Evolutionary conservation across 345 rosid genomes (phyloP), one percentile per base, ranked within the genome.

Genomic region (Murraya paniculata): DNA sequence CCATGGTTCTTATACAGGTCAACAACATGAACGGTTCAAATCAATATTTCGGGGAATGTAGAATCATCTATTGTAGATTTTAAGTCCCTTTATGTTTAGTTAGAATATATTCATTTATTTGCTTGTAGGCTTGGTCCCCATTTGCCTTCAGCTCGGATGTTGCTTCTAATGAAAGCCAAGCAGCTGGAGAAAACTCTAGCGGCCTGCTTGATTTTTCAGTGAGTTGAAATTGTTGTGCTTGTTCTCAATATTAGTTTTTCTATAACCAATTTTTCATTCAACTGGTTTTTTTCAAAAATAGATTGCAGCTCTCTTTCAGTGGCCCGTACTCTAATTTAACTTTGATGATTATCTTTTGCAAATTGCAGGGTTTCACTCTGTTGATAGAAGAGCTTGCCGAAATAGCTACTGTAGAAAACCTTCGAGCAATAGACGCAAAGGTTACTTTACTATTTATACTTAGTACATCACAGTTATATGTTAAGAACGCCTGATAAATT

Each of bases 41-140:
- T 39, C 14, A 9, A 14, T 64, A 45, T 61, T 5, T 5, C 27
- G 10, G 60, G 27, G 6, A 73, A 19, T 62, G 24, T 45, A 38
- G 45, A 41, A 66, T 64, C 68, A 41, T 28, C 25, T 25, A 50
- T 79, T 22, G 30, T 59, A 48, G 66, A 74, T 77, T 45, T 76
- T 82, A 25, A 19, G 69, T 80, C 69, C 28, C 22, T 10, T 25
- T 45, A 21, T 72, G 71, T 65, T 83, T 28, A 57, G 73, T 75
- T 75, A 74, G 69, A 60, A 39, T 76, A 33, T 31, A 65, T 25
- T 62, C 21, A 74, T 0, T 50, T 65, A 38, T 45, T 75, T 82
- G 81, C 24, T 8, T 79, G 24, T 64, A 92, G 95, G 90, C 85
- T 55, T 94, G 95, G 97, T 89, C 79, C 10, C 97, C 97, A 9